Base-by-base conservation (phyloP, 495 filamentous ascomycete species). In the Podospora pseudopauciseta region DNA sequence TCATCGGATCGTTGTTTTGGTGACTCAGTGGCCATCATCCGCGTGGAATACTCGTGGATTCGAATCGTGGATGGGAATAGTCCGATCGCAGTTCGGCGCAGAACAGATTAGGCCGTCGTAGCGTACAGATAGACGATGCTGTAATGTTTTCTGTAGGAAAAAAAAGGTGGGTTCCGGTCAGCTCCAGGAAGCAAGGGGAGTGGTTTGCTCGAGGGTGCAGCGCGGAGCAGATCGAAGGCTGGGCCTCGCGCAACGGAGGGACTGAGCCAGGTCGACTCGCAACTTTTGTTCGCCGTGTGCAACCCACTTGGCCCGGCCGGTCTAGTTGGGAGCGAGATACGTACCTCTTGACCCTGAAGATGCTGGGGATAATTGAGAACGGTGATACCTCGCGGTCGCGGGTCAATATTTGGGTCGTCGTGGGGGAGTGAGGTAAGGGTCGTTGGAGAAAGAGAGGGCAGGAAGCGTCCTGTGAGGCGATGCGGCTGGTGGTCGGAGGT, bases 21-120 rank as follows among this genome's bases (percentile, higher is more conserved):
- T 80, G 80, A 83, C 81, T 84, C 84, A 78, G 84, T 83, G 78
- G 85, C 85, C 85, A 87, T 87, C 82, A 85, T 87, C 80, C 81
- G 79, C 73, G 71, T 66, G 66, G 44, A 69, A 65, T 71, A 62
- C 68, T 64, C 66, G 70, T 58, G 53, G 30, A 49, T 26, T 73
- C 70, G 63, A 11, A 70, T 61, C 67, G 61, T 68, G 68, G 63
- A 72, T 53, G 59, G 63, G 20, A 28, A 63, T 64, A 61, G 27
- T 26, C 39, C 20, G 66, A 63, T 71, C 49, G 69, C 69, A 27
- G 59, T 27, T 32, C 6, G 59, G 39, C 39, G 39, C 39, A 16
- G 39, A 11, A 49, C 39, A 49, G 39, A 49, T 49, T 49, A 49
- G 1, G 59, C 16, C 4, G 59, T 61, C 34, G 61, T 32, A 28